Evolutionary conservation across 2,329 filamentous ascomycete species (phyloP).

Genomic region (Ophiocordyceps camponoti-floridani): DNA sequence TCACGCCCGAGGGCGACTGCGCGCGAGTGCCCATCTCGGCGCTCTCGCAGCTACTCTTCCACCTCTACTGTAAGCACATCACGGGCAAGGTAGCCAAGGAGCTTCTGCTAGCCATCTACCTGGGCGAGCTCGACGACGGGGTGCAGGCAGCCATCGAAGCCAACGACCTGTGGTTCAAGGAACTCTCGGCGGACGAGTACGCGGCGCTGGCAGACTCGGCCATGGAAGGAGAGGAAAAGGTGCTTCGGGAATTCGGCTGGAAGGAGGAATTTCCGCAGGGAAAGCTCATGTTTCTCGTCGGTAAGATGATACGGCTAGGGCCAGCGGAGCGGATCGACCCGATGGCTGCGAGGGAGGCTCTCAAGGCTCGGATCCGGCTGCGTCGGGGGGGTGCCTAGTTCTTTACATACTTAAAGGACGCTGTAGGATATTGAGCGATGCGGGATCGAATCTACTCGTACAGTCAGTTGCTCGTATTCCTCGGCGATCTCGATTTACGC

Average conservation of each 20-base stretch:
- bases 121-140: slow-evolving; percentile 23
- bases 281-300: slow-evolving; percentile 42
- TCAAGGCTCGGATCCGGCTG: slow-evolving; percentile 17
- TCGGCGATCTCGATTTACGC: not conserved
- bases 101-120: slow-evolving; percentile 33
- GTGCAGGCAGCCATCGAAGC: slow-evolving; percentile 26
- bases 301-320: slow-evolving; percentile 37
- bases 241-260: slow-evolving; percentile 25
- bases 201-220: slow-evolving; percentile 23
- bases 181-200: slow-evolving; percentile 30
- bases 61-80: slow-evolving; percentile 29
- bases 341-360: slow-evolving; percentile 26
- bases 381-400: not conserved
- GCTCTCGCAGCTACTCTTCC: slow-evolving; percentile 32
- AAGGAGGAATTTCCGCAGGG: slow-evolving; percentile 32
- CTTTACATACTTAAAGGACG: no score
- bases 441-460: not conserved
- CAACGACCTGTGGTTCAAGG: slow-evolving; percentile 35
- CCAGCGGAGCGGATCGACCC: slow-evolving; percentile 37
- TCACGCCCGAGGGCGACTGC: slow-evolving; percentile 29
- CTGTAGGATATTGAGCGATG: no score
- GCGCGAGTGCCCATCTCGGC: slow-evolving; percentile 23
- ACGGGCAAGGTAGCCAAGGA: slow-evolving; percentile 40
- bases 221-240: slow-evolving; percentile 25
- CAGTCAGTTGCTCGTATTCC: not conserved